These are phyloP conservation scores for Ephemerocybe angulata DNA, from an alignment of 768 basidiomycete species.

Conservation along the genomic window DNA sequence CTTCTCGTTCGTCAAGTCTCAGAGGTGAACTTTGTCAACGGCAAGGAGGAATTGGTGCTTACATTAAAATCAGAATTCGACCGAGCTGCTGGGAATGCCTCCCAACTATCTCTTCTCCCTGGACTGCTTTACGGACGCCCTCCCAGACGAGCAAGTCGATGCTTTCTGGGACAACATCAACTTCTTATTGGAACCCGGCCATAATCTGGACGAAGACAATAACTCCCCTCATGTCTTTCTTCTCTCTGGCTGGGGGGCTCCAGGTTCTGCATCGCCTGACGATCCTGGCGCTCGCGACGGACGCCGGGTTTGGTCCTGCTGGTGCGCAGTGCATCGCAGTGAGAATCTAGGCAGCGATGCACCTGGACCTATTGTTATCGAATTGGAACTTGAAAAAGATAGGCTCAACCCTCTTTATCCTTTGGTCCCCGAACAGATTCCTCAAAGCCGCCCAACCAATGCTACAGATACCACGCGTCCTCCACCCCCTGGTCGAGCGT, in stretches of 20 bases:
- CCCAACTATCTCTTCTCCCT: slow-evolving; percentile 68
- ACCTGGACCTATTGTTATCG: slow-evolving; percentile 55
- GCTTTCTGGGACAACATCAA: slow-evolving; percentile 72
- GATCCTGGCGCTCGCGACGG: slow-evolving; percentile 26
- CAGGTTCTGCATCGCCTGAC: slow-evolving; percentile 40
- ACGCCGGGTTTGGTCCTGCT: slow-evolving; percentile 58
- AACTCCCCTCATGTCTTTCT: slow-evolving; percentile 59
- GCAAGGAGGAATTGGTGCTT: not conserved
- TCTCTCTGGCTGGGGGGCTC: slow-evolving; percentile 67
- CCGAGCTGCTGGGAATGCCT: slow-evolving; percentile 69
- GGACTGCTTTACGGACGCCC: slow-evolving; percentile 67
- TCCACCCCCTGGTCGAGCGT: not conserved
- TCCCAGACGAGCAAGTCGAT: slow-evolving; percentile 63
- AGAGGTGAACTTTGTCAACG: slow-evolving; percentile 44
- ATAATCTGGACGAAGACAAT: slow-evolving; percentile 40
- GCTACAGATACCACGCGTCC: too few relatives aligned
- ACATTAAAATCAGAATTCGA: slow-evolving; percentile 52
- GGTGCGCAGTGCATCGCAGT: slow-evolving; percentile 65
- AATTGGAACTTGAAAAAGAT: slow-evolving; percentile 78
- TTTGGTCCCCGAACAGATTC: not conserved
- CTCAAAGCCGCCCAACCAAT: not conserved
- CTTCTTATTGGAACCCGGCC: slow-evolving; percentile 52
- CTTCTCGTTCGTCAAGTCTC: slow-evolving; percentile 74
- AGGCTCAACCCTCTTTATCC: slow-evolving; percentile 67
- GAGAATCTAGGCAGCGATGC: slow-evolving; percentile 14